Evolutionary conservation across 257 asterid genomes (phyloP).

Genomic region (Solanum tarijense): DNA sequence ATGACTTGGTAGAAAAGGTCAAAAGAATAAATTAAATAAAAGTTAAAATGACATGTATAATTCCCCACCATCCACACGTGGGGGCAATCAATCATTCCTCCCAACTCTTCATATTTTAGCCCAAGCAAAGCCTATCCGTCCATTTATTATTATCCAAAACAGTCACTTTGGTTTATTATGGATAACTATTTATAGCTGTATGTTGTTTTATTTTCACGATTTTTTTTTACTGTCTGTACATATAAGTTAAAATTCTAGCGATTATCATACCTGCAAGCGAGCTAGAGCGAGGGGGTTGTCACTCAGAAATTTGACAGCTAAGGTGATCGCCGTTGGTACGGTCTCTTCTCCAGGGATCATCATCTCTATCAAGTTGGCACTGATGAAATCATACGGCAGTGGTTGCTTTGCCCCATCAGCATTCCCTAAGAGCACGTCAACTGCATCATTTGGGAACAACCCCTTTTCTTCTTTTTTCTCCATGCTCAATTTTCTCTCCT

Average conservation of each 20-base stretch:
- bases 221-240: no score
- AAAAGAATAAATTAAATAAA: background rate
- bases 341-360: conserved; percentile 97
- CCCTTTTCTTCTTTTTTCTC: conserved; percentile 12
- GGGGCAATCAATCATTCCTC: conserved; percentile 10
- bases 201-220: no score
- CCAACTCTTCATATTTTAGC: conserved; percentile 20
- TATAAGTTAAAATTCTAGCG: no score
- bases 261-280: conserved; percentile 49
- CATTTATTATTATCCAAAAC: conserved; percentile 3
- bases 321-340: conserved; percentile 74
- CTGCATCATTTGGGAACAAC: conserved; percentile 26
- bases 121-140: conserved; percentile 17
- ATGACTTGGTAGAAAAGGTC: conserved; percentile 23
- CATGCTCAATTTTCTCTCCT: conserved; percentile 31
- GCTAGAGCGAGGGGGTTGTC: conserved; percentile 59
- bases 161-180: no score
- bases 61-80: conserved; percentile 24
- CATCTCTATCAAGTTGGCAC: conserved; percentile 76
- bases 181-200: no score
- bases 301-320: conserved; percentile 66
- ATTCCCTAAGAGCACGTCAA: conserved; percentile 65
- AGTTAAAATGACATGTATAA: conserved; percentile 20
- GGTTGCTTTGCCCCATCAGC: conserved; percentile 31
- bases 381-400: conserved; percentile 46